A percentile compares a stretch with the other conserved stretches of the same genome.
Conservation (phyloP, 352 stramenopile species). For the Pythium rishiriense region DNA sequence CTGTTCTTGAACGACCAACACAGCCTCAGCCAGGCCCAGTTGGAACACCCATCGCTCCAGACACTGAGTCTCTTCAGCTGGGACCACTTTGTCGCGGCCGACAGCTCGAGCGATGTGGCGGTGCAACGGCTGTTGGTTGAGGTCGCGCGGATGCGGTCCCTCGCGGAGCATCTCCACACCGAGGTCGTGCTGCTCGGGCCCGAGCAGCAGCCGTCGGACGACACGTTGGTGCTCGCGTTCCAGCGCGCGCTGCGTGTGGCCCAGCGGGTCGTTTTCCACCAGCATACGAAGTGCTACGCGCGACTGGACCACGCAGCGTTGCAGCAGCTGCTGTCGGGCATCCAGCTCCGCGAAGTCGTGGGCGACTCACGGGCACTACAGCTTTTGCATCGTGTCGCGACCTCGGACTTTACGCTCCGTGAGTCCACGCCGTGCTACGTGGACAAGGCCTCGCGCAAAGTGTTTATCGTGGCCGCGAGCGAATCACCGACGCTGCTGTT, state of each 20-base stretch:
- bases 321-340: conserved; percentile 21
- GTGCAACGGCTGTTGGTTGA: conserved; percentile 41
- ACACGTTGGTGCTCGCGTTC: conserved; percentile 11
- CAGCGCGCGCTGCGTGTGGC: conserved; percentile 34
- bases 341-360: conserved; percentile 46
- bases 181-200: conserved; percentile 54
- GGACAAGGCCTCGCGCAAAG: conserved; percentile 39
- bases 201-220: conserved; percentile 28
- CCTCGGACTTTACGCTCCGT: conserved; percentile 27
- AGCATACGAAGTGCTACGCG: conserved; percentile 42
- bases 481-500: conserved; percentile 32
- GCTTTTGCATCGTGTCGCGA: conserved; percentile 52
- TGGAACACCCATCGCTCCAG: conserved; percentile 23
- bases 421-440: conserved; percentile 44
- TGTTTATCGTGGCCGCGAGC: conserved; percentile 20
- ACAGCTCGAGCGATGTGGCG: conserved; percentile 12
- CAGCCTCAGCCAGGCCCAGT: conserved; percentile 33
- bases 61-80: conserved; percentile 60
- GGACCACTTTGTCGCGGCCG: conserved; percentile 42
- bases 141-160: conserved; percentile 53
- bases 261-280: conserved; percentile 60
- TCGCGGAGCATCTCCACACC: conserved; percentile 45
- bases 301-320: conserved; percentile 40
- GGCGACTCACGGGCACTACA: conserved; percentile 33
- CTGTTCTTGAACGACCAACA: conserved; percentile 73